Evolutionary conservation across 2,329 filamentous ascomycete species (phyloP).

Genomic region (Pseudocercospora vitis): DNA sequence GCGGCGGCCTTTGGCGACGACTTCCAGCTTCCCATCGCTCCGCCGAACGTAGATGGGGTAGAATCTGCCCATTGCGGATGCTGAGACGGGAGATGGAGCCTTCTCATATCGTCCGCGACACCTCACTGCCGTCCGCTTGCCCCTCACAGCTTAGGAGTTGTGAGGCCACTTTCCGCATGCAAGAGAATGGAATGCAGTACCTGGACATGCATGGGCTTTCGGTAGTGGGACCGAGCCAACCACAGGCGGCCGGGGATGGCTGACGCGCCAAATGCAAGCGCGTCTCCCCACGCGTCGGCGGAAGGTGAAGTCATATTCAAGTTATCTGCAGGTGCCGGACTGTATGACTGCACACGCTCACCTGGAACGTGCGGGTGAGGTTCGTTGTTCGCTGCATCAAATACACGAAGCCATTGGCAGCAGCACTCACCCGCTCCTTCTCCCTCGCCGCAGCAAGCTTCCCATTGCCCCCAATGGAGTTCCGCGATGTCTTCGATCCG

Average conservation of each 20-base stretch:
- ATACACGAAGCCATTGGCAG: too few relatives aligned
- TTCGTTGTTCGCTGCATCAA: too few relatives aligned
- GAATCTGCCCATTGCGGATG: slow-evolving; percentile 45
- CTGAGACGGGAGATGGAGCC: background rate
- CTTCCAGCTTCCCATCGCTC: slow-evolving; percentile 52
- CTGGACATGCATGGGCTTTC: too few relatives aligned
- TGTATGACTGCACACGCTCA: background rate
- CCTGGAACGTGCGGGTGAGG: slow-evolving; percentile 1
- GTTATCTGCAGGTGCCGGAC: too few relatives aligned
- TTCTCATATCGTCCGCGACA: background rate
- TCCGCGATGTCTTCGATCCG: slow-evolving; percentile 3
- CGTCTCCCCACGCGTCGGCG: background rate
- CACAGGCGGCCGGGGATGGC: background rate
- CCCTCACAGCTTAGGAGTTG: too few relatives aligned
- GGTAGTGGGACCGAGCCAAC: background rate
- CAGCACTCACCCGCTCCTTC: background rate
- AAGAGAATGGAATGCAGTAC: too few relatives aligned
- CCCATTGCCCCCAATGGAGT: background rate
- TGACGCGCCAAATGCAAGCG: background rate
- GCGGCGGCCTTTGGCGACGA: slow-evolving; percentile 52
- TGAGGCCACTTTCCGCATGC: too few relatives aligned
- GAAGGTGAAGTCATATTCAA: background rate
- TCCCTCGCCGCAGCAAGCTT: background rate
- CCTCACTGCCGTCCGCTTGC: background rate
- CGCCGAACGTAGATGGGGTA: slow-evolving; percentile 49